phyloP scores from a whole-genome alignment of 2,329 filamentous ascomycete species.

The Akanthomyces dipterigenus region DNA sequence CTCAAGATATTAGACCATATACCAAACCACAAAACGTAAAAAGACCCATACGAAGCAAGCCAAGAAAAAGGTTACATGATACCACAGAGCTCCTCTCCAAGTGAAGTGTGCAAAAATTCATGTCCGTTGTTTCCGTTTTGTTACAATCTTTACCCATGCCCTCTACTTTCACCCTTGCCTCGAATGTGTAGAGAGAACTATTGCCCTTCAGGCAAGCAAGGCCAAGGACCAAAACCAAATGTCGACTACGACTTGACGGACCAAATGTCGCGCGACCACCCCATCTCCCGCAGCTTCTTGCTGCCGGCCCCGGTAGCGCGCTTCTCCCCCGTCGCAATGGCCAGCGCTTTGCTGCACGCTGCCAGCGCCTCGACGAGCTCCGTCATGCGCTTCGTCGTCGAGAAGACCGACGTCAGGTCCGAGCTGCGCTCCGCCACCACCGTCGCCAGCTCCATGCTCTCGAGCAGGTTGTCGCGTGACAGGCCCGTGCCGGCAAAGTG shows the following conservation, averaged over 20 bases:
- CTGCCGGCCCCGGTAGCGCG: slow-evolving; percentile 40
- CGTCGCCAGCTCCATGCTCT: slow-evolving; percentile 80
- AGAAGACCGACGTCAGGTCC: slow-evolving; percentile 58
- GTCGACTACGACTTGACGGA: slow-evolving; percentile 38
- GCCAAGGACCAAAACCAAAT: not conserved
- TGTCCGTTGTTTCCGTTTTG: not conserved
- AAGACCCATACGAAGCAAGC: not conserved
- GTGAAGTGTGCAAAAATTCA: not conserved
- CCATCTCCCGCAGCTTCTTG: slow-evolving; percentile 55
- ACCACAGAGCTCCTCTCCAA: not conserved
- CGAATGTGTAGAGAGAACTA: too few relatives aligned
- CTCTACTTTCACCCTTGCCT: not conserved
- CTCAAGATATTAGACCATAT: not conserved
- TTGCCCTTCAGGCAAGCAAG: not conserved
- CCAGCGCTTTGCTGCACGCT: slow-evolving; percentile 65
- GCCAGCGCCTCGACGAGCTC: slow-evolving; percentile 74
- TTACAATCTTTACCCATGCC: not conserved
- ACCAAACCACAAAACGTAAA: not conserved
- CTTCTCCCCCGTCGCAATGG: slow-evolving; percentile 49
- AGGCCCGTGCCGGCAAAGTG: slow-evolving; percentile 71
- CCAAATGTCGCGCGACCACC: slow-evolving; percentile 59
- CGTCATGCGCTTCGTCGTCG: slow-evolving; percentile 59
- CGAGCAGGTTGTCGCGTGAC: slow-evolving; percentile 68
- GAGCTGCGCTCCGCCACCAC: slow-evolving; percentile 65
- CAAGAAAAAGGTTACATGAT: not conserved